These are phyloP conservation scores for Limtongia smithiae DNA, from an alignment of 805 yeast genomes.

Conservation along the genomic window DNA sequence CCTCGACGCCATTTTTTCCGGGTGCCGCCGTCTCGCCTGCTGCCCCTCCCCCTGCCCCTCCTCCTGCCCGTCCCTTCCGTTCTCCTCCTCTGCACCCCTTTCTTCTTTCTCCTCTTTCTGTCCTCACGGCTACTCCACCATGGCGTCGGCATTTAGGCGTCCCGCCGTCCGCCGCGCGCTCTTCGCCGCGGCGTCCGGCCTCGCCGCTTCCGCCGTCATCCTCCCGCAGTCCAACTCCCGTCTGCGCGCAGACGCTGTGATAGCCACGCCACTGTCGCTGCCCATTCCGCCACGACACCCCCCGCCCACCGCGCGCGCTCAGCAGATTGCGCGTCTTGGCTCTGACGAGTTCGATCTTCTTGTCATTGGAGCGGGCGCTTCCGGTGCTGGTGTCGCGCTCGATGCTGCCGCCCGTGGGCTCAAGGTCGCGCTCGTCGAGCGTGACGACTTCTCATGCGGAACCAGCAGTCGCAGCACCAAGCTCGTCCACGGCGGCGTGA, in stretches of 20 bases:
- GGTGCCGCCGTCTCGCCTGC: no score
- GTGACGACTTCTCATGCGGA: slow-evolving; percentile 85
- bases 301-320: slow-evolving; percentile 27
- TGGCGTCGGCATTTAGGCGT: no score
- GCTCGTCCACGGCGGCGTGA: slow-evolving; percentile 96
- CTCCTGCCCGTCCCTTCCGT: no score
- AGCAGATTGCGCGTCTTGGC: slow-evolving; percentile 19
- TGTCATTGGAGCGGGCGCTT: slow-evolving; percentile 94
- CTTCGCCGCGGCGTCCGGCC: slow-evolving; percentile 8
- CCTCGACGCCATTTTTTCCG: no score
- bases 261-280: neutral
- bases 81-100: no score
- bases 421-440: slow-evolving; percentile 81
- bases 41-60: no score
- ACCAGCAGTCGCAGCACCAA: slow-evolving; percentile 92
- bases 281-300: slow-evolving; percentile 15
- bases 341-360: slow-evolving; percentile 61
- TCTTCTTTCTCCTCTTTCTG: no score
- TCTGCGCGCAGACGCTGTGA: slow-evolving; percentile 2
- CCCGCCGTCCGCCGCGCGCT: no score
- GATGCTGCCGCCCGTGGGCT: slow-evolving; percentile 90
- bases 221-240: neutral
- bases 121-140: no score
- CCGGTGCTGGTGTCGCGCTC: slow-evolving; percentile 88
- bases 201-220: slow-evolving; percentile 2